Evolutionary conservation across 1,284 basidiomycete genomes (phyloP).

Genomic region (Apiotrichum gracile): DNA sequence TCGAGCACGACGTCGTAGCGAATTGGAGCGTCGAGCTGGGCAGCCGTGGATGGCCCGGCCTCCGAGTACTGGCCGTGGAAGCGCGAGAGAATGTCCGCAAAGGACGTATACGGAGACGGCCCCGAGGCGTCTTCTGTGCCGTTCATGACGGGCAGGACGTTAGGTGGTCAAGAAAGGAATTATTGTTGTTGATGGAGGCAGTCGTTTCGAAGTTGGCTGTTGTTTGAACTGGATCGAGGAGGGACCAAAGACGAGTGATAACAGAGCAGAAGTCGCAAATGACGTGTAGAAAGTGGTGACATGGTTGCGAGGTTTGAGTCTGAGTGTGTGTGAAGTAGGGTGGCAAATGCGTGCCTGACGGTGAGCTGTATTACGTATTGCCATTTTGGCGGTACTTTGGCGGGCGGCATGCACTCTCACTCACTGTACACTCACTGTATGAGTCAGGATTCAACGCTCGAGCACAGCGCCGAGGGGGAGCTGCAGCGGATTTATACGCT

Average conservation of each 20-base stretch:
- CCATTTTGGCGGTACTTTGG: too few species aligned
- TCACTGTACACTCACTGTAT: too few species aligned
- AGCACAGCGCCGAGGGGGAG: too few species aligned
- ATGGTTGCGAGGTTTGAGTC: too few species aligned
- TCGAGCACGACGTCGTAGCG: constrained; percentile 35
- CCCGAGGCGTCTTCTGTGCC: neutral
- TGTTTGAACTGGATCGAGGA: too few species aligned
- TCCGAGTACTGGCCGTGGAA: constrained; percentile 39
- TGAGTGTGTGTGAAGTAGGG: too few species aligned
- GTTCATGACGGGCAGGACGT: neutral
- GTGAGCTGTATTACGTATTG: too few species aligned
- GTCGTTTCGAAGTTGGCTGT: too few species aligned
- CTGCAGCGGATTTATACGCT: neutral
- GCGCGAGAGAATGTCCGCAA: constrained; percentile 32
- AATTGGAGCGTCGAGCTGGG: constrained; percentile 36
- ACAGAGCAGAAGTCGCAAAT: neutral
- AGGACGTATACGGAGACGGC: constrained; percentile 27
- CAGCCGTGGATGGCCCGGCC: constrained; percentile 38
- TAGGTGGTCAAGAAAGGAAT: neutral
- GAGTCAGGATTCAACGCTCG: too few species aligned
- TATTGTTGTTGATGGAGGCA: constrained; percentile 3
- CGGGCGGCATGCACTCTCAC: too few species aligned
- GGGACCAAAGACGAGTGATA: neutral
- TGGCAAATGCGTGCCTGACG: too few species aligned
- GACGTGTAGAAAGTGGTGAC: constrained; percentile 1